Evolutionary conservation across 2,329 filamentous ascomycete genomes (phyloP), one percentile per base, ranked within the genome.

Genomic region (Thermochaetoides dissita): DNA sequence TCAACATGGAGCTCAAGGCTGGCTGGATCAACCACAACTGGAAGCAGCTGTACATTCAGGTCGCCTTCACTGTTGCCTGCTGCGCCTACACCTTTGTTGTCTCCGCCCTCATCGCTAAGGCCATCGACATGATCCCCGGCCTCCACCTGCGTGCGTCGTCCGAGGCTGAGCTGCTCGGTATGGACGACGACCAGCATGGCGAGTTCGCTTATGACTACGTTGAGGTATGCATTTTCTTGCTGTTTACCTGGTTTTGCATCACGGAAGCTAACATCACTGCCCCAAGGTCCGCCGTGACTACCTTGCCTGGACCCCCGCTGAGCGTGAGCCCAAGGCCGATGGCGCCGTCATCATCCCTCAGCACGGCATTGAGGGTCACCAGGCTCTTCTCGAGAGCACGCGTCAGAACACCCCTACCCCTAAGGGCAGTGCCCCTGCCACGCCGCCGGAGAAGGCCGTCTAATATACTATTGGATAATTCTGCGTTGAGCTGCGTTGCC

Each of bases 141-240:
- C 73, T 91, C 12, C 75, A 86, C 59, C 80, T 91, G 37, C 82
- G 84, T 44, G 83, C 84, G 7, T 81, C 75, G 28, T 82, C 87
- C 56, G 81, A 88, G 62, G 84, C 84, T 24, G 84, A 91, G 63
- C 75, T 89, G 9, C 75, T 89, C 43, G 84, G 84, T 52, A 88
- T 89, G 82, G 84, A 91, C 56, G 84, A 89, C 58, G 84, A 89
- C 63, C 84, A 91, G 65, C 82, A 89, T 53, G 84, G 84, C 62
- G 84, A 91, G 63, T 91, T 89, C 58, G 84, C 84, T 9, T 89
- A 89, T 68, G 84, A 91, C 61, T 91, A 89, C 60, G 84, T 91
- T 51, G 84, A 91, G 71, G 83, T 56, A 53, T 38, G 51, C 47
- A 24, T 24, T 24, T 24, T 24, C 17, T 24, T 24, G 17, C 17